phyloP scores from a whole-genome alignment of 306 rosid genomes.

The Prunus salicina region DNA sequence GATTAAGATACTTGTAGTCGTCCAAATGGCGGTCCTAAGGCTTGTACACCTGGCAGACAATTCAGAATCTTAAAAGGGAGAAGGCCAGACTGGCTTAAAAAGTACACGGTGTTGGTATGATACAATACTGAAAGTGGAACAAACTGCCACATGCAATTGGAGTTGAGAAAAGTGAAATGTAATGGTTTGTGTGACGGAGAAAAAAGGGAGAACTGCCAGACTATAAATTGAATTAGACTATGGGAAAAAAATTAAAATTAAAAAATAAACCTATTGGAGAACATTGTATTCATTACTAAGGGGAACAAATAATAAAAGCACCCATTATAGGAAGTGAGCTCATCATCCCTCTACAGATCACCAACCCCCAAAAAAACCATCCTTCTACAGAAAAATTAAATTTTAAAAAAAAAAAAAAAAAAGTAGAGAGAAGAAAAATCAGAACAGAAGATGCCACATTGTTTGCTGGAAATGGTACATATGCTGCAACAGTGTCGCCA shows the following conservation, averaged over 20 bases:
- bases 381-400: slow-evolving; percentile 40
- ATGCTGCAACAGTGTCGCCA: slow-evolving; percentile 38
- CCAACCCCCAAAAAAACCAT: slow-evolving; percentile 40
- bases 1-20: too few relatives aligned
- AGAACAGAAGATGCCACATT: slow-evolving; percentile 42
- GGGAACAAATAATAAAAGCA: slow-evolving; percentile 30
- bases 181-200: background rate
- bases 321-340: slow-evolving; percentile 38
- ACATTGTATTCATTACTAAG: slow-evolving; percentile 8
- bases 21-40: too few relatives aligned
- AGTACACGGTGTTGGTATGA: too few relatives aligned
- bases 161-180: background rate
- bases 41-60: too few relatives aligned
- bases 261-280: slow-evolving; percentile 1
- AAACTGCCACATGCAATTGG: background rate
- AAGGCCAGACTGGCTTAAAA: too few relatives aligned
- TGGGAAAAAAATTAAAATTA: background rate
- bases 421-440: slow-evolving; percentile 27
- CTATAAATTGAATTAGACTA: background rate
- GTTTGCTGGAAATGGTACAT: slow-evolving; percentile 44
- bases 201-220: background rate
- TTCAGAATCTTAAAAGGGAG: too few relatives aligned
- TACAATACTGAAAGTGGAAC: too few relatives aligned
- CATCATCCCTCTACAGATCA: slow-evolving; percentile 56
- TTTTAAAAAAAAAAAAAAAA: slow-evolving; percentile 12